Conservation (phyloP, 2,329 filamentous ascomycete species). For the Clarireedia hainanense region DNA sequence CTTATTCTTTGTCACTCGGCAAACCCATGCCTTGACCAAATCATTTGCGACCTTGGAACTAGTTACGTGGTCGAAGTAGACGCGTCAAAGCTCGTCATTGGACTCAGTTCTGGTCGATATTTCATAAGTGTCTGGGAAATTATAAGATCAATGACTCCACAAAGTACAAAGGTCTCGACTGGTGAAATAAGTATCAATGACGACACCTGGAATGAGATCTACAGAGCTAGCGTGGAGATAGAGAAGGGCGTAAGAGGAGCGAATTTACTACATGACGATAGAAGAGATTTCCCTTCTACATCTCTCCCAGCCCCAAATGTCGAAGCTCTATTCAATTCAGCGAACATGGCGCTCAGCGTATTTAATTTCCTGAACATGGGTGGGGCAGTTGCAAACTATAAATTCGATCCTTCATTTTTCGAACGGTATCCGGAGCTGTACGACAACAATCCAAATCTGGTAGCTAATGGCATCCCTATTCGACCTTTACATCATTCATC, state of each 20-base stretch:
- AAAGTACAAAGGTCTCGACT: neutral
- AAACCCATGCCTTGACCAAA: conserved; percentile 3
- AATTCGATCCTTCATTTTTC: conserved; percentile 2
- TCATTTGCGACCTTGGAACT: conserved; percentile 2
- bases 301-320: conserved; percentile 1
- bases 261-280: neutral
- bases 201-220: neutral
- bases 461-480: neutral
- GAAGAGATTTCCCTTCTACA: neutral
- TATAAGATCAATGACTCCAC: neutral
- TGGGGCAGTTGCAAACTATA: neutral
- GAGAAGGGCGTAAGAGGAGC: neutral
- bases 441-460: neutral
- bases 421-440: conserved; percentile 6
- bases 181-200: neutral
- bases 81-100: neutral
- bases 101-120: neutral
- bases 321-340: neutral
- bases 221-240: neutral
- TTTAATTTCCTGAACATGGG: neutral
- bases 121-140: conserved; percentile 4
- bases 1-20: conserved; percentile 1
- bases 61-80: conserved; percentile 8
- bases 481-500: neutral
- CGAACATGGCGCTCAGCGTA: neutral